A percentile compares a stretch with the other conserved stretches of the same genome.
Evolutionary conservation across 495 filamentous ascomycete species (phyloP).

Genomic region (Zalerion maritima): DNA sequence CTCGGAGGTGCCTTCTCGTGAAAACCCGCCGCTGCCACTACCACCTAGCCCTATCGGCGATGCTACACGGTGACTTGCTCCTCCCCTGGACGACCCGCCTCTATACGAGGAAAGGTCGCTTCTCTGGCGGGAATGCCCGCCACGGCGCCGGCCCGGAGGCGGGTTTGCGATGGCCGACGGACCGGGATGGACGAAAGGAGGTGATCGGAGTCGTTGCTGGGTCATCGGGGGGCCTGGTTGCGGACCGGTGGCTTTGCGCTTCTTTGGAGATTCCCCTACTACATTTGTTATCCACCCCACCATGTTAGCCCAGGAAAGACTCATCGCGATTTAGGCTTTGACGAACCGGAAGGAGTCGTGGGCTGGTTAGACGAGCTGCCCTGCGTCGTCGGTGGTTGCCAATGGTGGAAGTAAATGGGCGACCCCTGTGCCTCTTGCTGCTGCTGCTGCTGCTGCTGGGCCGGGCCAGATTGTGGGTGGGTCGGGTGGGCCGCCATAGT

Average conservation of each 20-base stretch:
- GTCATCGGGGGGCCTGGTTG: constrained; percentile 45
- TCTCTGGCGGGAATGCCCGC: constrained; percentile 54
- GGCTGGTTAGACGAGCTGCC: constrained; percentile 40
- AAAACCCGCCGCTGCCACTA: constrained; percentile 8
- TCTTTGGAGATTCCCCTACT: constrained; percentile 52
- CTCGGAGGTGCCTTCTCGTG: constrained; percentile 14
- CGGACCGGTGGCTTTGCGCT: constrained; percentile 54
- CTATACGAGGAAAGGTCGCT: constrained; percentile 47
- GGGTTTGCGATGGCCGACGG: constrained; percentile 38
- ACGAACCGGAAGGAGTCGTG: constrained; percentile 53
- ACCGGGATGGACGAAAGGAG: constrained; percentile 41
- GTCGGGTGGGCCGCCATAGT: constrained; percentile 15
- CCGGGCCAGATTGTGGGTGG: constrained; percentile 13
- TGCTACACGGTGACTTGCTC: constrained; percentile 22
- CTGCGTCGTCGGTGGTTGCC: constrained; percentile 63
- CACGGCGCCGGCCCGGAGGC: constrained; percentile 43
- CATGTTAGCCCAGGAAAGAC: constrained; percentile 33
- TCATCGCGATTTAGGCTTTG: constrained; percentile 38
- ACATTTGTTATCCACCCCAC: constrained; percentile 23
- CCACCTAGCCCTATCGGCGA: constrained; percentile 24
- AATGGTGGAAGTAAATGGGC: constrained; percentile 82
- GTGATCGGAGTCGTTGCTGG: constrained; percentile 38
- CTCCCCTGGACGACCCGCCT: constrained; percentile 19
- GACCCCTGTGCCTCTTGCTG: constrained; percentile 46
- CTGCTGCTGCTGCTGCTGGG: constrained; percentile 19